Percentiles rank a stretch among this genome's conserved stretches.
phyloP scores from a whole-genome alignment of 768 basidiomycete species.

The Tylopilus sp. region DNA sequence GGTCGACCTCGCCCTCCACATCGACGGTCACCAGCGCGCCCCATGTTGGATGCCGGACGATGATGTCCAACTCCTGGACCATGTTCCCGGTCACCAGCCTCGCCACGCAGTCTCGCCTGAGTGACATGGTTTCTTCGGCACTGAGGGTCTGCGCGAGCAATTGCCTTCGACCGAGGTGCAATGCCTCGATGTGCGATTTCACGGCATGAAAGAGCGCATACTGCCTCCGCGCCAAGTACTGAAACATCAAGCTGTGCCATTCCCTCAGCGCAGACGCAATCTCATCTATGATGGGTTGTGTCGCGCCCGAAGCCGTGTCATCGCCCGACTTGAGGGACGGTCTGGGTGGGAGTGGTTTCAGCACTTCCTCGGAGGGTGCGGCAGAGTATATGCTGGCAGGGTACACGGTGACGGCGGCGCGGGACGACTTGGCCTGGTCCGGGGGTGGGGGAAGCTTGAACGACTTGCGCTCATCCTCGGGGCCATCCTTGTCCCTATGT shows the following conservation, averaged over 20 bases:
- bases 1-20: constrained; percentile 77
- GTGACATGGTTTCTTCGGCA: constrained; percentile 76
- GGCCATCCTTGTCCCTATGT: constrained; percentile 57
- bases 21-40: constrained; percentile 90
- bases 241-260: constrained; percentile 92
- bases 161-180: constrained; percentile 90
- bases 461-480: constrained; percentile 57
- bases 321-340: constrained; percentile 95
- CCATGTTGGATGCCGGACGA: constrained; percentile 92
- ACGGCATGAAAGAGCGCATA: constrained; percentile 88
- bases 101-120: constrained; percentile 84
- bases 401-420: constrained; percentile 70
- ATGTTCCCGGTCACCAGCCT: constrained; percentile 88
- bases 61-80: constrained; percentile 88
- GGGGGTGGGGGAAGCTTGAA: constrained; percentile 73
- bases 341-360: constrained; percentile 80
- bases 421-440: constrained; percentile 69
- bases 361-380: constrained; percentile 60
- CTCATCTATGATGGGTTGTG: constrained; percentile 93
- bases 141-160: constrained; percentile 84
- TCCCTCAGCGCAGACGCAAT: constrained; percentile 94
- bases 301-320: constrained; percentile 79
- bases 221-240: constrained; percentile 84
- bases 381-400: constrained; percentile 72
- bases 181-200: constrained; percentile 82